These are phyloP conservation scores for Mrakia blollopis DNA, from an alignment of 768 basidiomycete species.

Conservation along the genomic window DNA sequence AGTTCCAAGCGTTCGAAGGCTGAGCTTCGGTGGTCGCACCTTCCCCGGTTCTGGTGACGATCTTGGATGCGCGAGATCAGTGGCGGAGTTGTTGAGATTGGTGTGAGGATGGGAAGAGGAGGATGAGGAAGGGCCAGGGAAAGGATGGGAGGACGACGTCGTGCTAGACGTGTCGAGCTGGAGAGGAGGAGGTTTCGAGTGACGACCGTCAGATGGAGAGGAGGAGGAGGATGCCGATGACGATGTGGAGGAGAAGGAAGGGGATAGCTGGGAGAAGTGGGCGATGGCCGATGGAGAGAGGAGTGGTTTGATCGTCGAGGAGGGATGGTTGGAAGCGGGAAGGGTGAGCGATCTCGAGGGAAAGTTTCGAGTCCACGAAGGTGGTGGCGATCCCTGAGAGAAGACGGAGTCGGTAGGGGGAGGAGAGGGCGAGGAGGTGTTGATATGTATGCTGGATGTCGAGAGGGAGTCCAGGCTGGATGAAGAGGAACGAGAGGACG, in stretches of 20 bases:
- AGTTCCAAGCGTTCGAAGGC: conserved; percentile 1
- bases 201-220: not conserved
- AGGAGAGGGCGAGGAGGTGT: not conserved
- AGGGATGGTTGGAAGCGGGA: not conserved
- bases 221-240: not conserved
- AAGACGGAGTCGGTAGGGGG: not conserved
- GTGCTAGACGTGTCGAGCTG: not conserved
- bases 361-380: not conserved
- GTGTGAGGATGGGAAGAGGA: not conserved
- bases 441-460: not conserved
- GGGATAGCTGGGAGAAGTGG: not conserved
- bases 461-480: not conserved
- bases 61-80: not conserved
- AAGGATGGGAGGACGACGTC: not conserved
- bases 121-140: not conserved
- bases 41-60: not conserved
- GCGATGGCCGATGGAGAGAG: conserved; percentile 10
- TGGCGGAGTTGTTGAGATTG: not conserved
- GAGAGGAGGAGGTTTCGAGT: conserved; percentile 5
- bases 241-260: conserved; percentile 9
- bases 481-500: not conserved
- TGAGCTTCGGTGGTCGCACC: conserved; percentile 1
- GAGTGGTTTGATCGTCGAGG: conserved; percentile 11
- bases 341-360: not conserved
- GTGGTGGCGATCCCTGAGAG: not conserved